Conservation (phyloP, 441 rosid genomes). For the Aleurites moluccanus region DNA sequence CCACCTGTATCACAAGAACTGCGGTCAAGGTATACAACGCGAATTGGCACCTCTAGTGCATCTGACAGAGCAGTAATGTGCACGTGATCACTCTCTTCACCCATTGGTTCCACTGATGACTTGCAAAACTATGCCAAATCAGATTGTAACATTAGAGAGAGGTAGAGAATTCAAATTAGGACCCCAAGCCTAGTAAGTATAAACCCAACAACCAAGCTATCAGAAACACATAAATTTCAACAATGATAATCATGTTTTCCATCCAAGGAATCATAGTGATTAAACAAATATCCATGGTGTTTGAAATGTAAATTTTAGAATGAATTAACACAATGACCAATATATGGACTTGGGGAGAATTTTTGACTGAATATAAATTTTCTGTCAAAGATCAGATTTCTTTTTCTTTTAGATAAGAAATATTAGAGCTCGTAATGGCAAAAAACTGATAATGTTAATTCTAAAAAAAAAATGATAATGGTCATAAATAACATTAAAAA, state of each 20-base stretch:
- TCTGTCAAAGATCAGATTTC: not conserved
- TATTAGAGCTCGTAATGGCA: not conserved
- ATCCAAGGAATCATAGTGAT: not conserved
- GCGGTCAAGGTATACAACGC: constrained; percentile 91
- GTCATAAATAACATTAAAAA: not conserved
- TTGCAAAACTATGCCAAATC: constrained; percentile 81
- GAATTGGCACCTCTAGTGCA: constrained; percentile 86
- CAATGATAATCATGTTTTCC: not conserved
- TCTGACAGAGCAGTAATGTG: constrained; percentile 90
- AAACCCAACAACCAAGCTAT: not conserved
- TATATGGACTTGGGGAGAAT: constrained; percentile 1
- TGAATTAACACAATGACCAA: not conserved
- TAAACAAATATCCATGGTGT: not conserved
- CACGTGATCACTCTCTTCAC: constrained; percentile 98
- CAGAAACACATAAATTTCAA: constrained; percentile 2
- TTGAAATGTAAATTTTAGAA: not conserved
- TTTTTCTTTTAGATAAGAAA: no score
- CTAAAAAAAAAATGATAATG: not conserved
- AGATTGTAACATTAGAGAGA: constrained; percentile 17
- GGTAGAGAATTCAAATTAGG: not conserved
- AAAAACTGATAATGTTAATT: not conserved
- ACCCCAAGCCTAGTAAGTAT: not conserved
- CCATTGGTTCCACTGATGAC: constrained; percentile 98
- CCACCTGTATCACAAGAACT: constrained; percentile 80
- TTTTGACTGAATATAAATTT: not conserved